Percentiles rank a stretch among this genome's conserved stretches.
phyloP scores from a whole-genome alignment of 257 asterid genomes.

The Vinca minor region DNA sequence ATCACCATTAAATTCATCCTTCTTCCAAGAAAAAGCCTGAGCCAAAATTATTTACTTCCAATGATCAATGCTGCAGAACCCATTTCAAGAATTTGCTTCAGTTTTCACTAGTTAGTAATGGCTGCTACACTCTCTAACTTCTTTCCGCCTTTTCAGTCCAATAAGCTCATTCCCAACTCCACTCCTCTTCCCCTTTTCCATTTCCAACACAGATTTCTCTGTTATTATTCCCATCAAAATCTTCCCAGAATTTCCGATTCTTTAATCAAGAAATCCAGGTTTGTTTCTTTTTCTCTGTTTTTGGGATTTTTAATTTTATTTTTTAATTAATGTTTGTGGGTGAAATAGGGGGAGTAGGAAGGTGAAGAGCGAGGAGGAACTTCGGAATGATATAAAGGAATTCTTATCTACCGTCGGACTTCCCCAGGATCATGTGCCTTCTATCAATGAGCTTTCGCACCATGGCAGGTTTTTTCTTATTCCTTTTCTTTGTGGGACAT shows the following conservation, averaged over 20 bases:
- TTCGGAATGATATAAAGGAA: conserved; percentile 50
- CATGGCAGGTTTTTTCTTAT: conserved; percentile 57
- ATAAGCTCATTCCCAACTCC: conserved; percentile 22
- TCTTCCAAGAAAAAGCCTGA: no score
- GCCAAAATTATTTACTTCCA: background rate
- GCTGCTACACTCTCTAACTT: conserved; percentile 40
- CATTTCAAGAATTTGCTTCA: conserved; percentile 12
- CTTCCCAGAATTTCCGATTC: conserved; percentile 26
- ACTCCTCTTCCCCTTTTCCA: conserved; percentile 22
- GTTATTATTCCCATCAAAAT: conserved; percentile 8
- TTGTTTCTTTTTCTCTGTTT: conserved; percentile 1
- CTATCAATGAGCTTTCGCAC: conserved; percentile 63
- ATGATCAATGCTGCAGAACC: conserved; percentile 30
- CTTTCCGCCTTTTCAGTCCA: conserved; percentile 26
- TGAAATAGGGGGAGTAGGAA: conserved; percentile 40
- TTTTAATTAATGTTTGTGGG: background rate
- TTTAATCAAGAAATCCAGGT: conserved; percentile 49
- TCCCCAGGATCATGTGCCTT: conserved; percentile 65
- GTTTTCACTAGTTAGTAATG: conserved; percentile 25
- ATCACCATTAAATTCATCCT: no score
- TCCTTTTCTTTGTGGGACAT: background rate
- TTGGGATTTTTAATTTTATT: background rate
- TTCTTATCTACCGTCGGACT: conserved; percentile 64
- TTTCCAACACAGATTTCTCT: conserved; percentile 15
- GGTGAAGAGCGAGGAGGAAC: conserved; percentile 61